These are phyloP conservation scores for Cutaneotrichosporon sp. DNA, from an alignment of 1,284 basidiomycete species.

Conservation along the genomic window DNA sequence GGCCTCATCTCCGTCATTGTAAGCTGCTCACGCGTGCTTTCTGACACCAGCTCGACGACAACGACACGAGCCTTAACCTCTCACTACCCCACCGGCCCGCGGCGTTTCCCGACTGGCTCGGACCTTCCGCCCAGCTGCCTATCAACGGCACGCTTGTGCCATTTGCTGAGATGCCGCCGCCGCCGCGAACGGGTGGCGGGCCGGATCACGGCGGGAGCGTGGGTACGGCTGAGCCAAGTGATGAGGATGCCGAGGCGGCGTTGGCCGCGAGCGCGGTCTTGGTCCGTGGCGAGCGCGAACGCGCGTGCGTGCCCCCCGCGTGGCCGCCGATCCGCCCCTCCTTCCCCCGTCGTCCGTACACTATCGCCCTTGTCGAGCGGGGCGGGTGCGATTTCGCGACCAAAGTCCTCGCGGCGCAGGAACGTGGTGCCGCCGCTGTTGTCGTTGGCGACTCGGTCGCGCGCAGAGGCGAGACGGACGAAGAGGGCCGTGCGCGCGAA, in stretches of 20 bases:
- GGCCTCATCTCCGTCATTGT: background rate
- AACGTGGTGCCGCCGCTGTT: slow-evolving; percentile 73
- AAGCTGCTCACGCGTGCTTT: background rate
- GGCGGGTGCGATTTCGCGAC: slow-evolving; percentile 81
- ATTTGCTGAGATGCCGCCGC: slow-evolving; percentile 22
- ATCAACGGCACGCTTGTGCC: slow-evolving; percentile 30
- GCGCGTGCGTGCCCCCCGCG: slow-evolving; percentile 27
- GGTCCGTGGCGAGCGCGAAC: slow-evolving; percentile 1
- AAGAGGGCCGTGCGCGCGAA: slow-evolving; percentile 66
- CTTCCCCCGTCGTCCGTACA: slow-evolving; percentile 15
- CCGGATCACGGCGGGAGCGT: no score
- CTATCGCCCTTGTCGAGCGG: slow-evolving; percentile 77
- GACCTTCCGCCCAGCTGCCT: slow-evolving; percentile 25
- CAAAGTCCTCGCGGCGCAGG: slow-evolving; percentile 76
- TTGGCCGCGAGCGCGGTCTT: background rate
- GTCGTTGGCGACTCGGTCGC: slow-evolving; percentile 68
- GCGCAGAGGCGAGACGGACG: slow-evolving; percentile 38
- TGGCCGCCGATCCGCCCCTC: slow-evolving; percentile 23
- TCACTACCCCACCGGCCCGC: slow-evolving; percentile 45
- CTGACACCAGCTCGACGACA: background rate
- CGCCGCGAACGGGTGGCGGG: background rate
- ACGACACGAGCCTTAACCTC: slow-evolving; percentile 23
- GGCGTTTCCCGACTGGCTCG: slow-evolving; percentile 40
- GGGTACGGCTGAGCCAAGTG: no score
- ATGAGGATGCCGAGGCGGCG: no score